Conservation (phyloP, 805 yeast species). For the Cyberlindnera mycetangii region DNA sequence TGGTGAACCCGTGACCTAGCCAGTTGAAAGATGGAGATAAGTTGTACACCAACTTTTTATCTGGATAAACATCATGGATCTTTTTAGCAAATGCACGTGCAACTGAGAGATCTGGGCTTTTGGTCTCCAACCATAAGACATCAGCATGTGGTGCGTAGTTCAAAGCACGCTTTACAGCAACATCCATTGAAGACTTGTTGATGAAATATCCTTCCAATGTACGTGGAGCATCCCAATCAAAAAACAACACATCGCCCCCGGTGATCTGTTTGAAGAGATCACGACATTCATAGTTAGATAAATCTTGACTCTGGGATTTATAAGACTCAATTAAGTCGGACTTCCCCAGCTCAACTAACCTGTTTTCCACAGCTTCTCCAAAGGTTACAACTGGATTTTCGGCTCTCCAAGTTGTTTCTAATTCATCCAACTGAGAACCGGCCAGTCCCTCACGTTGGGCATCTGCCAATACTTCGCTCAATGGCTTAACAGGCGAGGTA, state of each 20-base stretch:
- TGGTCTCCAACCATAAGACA: slow-evolving; percentile 60
- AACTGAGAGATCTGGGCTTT: slow-evolving; percentile 51
- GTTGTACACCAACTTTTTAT: slow-evolving; percentile 57
- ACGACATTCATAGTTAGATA: slow-evolving; percentile 19
- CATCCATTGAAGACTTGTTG: slow-evolving; percentile 46
- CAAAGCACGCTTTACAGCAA: slow-evolving; percentile 52
- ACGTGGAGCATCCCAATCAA: slow-evolving; percentile 60
- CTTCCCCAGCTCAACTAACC: slow-evolving; percentile 25
- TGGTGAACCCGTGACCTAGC: slow-evolving; percentile 52
- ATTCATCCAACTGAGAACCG: slow-evolving; percentile 32
- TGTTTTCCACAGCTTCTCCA: slow-evolving; percentile 45
- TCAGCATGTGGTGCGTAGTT: slow-evolving; percentile 59
- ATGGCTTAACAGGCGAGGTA: slow-evolving; percentile 35
- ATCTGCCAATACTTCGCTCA: slow-evolving; percentile 42
- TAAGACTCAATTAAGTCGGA: slow-evolving; percentile 27
- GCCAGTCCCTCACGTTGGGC: slow-evolving; percentile 41
- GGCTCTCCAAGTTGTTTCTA: slow-evolving; percentile 48
- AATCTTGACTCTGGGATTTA: slow-evolving; percentile 15
- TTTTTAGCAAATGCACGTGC: slow-evolving; percentile 42
- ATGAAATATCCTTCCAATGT: slow-evolving; percentile 57
- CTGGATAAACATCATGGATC: slow-evolving; percentile 47
- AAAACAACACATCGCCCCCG: slow-evolving; percentile 35
- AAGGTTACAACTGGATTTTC: slow-evolving; percentile 42
- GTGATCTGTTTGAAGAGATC: slow-evolving; percentile 26
- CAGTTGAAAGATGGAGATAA: slow-evolving; percentile 61